Base-by-base conservation (phyloP, 2,329 filamentous ascomycete genomes). In the Colletotrichum salicis region DNA sequence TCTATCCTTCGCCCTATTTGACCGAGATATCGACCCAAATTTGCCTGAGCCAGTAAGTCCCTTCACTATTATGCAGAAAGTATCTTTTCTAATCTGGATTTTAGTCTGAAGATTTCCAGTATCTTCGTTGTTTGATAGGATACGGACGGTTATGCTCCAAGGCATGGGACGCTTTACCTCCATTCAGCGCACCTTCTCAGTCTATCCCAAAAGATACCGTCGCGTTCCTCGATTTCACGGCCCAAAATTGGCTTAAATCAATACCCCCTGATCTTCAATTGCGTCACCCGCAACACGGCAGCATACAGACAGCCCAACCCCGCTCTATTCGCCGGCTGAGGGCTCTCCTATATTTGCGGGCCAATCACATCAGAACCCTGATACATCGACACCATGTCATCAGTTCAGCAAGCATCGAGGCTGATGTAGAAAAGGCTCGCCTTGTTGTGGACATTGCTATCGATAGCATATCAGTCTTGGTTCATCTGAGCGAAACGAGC, bases 21-120 rank as follows among this genome's bases (percentile, higher is more conserved):
- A 87, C 65, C 81, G 82, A 0, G 86, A 87, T 62, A 85, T 88
- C 71, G 86, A 88, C 61, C 83, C 84, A 0, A 80, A 83, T 24
- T 74, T 87, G 2, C 84, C 84, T 0, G 82, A 86, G 61, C 84
- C 83, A 0, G 85, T 79, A 73, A 71, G 77, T 72, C 5, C 0
- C 0, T 4, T 6, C 35, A 22, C n/a, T 1, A 6, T 10, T 3
- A 8, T 11, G 2, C 1, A 24, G 5, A 31, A 48, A 33, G 1
- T 3, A 4, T 11, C 19, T 7, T 5, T 15, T 24, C 37, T 56
- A 11, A 61, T 31, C 3, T 11, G 5, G 8, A 4, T 6, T 22
- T 0, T 27, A 81, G 80, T 77, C 75, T 5, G 75, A 78, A 1
- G 78, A 80, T 2, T 79, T 77, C 4, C 78, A 81, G 0, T 86